Percentiles rank a stretch among this genome's conserved stretches.
Conservation (phyloP, 2,329 filamentous ascomycete species). For the Scedosporium boydii region DNA sequence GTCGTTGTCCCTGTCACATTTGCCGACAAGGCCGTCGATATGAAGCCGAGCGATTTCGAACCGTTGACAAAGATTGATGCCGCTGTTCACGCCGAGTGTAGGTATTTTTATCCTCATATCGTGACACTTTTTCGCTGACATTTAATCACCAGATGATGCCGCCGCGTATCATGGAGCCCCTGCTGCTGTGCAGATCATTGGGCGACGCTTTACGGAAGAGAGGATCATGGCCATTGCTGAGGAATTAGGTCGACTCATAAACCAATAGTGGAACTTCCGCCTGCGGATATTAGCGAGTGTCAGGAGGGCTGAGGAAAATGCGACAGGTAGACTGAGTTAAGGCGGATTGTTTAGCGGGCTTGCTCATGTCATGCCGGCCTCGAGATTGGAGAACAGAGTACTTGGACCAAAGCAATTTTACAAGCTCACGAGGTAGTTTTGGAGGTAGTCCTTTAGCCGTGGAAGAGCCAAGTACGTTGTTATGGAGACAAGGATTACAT, state of each 20-base stretch:
- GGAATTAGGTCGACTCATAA: constrained; percentile 21
- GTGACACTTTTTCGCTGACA: background rate
- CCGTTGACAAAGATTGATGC: constrained; percentile 14
- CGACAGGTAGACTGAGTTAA: no score
- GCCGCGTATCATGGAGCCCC: constrained; percentile 17
- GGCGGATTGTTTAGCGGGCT: no score
- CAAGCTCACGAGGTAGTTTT: no score
- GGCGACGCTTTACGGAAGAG: constrained; percentile 16
- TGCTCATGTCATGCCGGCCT: no score
- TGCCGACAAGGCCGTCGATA: constrained; percentile 28
- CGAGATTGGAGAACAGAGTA: no score
- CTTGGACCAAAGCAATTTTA: no score
- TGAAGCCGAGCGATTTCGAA: constrained; percentile 9
- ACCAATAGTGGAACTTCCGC: background rate
- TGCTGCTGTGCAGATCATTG: constrained; percentile 17
- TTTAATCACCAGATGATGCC: constrained; percentile 9
- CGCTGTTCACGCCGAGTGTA: constrained; percentile 15
- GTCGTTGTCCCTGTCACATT: constrained; percentile 34
- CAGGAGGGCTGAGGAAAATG: no score
- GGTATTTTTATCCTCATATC: constrained; percentile 7
- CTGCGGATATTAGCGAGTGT: no score
- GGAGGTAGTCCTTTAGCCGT: no score
- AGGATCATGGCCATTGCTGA: constrained; percentile 22
- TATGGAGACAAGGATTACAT: no score
- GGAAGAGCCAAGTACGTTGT: no score